phyloP scores from a whole-genome alignment of 2,329 filamentous ascomycete species.

The Phoma sp. region DNA sequence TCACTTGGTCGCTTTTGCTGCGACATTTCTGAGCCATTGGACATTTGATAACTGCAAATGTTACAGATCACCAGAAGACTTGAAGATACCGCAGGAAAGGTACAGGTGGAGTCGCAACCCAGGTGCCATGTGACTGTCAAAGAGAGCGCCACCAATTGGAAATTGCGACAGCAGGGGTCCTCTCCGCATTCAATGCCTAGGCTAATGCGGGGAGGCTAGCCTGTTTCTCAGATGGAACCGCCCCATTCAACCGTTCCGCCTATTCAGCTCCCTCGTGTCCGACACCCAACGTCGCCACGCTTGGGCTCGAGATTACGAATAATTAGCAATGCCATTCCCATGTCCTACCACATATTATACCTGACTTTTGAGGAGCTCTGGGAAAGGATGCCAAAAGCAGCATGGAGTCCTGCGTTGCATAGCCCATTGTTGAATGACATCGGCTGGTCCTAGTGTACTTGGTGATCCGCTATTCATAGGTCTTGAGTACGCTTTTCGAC shows the following conservation, averaged over 20 bases:
- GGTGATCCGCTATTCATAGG: neutral
- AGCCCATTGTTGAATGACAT: neutral
- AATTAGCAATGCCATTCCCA: neutral
- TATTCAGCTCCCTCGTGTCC: neutral
- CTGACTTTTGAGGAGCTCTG: neutral
- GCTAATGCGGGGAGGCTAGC: constrained; percentile 10
- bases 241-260: neutral
- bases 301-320: neutral
- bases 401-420: neutral
- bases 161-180: constrained; percentile 7
- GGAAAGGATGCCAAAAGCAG: neutral
- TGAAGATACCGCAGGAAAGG: constrained; percentile 9
- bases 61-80: constrained; percentile 16
- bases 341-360: neutral
- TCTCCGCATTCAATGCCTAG: constrained; percentile 12
- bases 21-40: constrained; percentile 69
- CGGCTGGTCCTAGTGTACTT: neutral
- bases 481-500: neutral
- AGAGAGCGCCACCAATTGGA: constrained; percentile 17
- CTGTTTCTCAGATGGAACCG: constrained; percentile 4
- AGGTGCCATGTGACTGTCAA: constrained; percentile 19
- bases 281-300: neutral
- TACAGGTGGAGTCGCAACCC: constrained; percentile 15
- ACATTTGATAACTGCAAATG: constrained; percentile 12
- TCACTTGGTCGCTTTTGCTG: constrained; percentile 38